phyloP scores from a whole-genome alignment of 495 filamentous ascomycete genomes.

The Neurospora africana region DNA sequence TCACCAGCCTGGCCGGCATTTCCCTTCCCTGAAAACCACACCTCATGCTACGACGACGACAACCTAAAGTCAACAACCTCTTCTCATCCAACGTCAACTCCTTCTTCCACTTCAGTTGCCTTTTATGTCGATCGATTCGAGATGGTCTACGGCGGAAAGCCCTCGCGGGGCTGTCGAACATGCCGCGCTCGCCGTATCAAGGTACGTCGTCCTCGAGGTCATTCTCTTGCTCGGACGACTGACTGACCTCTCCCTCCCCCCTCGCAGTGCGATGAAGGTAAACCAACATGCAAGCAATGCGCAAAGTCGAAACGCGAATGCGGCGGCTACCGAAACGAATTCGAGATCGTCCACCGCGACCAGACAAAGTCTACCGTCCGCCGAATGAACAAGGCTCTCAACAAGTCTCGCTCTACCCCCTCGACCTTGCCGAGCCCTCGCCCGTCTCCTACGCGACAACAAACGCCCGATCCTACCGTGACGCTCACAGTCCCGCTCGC shows the following conservation, averaged over 20 bases:
- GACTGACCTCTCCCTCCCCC: not conserved
- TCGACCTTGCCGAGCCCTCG: constrained; percentile 5
- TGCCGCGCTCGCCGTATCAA: constrained; percentile 60
- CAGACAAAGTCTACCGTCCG: constrained; percentile 48
- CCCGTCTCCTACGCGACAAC: not conserved
- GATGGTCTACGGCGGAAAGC: constrained; percentile 69
- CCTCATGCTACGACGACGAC: not conserved
- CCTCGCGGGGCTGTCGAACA: constrained; percentile 60
- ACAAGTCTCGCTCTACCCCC: not conserved
- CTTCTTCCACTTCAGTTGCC: not conserved
- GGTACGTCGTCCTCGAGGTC: constrained; percentile 39
- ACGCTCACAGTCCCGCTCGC: constrained; percentile 26
- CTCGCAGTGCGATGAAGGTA: constrained; percentile 54
- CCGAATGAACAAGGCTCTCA: constrained; percentile 26
- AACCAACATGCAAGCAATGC: constrained; percentile 58
- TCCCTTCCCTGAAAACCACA: not conserved
- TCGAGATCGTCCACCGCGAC: constrained; percentile 59
- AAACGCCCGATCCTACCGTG: constrained; percentile 7
- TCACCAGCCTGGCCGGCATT: not conserved
- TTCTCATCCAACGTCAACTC: not conserved
- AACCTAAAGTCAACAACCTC: not conserved
- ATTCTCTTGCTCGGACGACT: not conserved
- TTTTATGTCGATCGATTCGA: constrained; percentile 1
- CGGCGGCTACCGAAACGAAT: constrained; percentile 55
- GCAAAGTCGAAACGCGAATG: constrained; percentile 53